phyloP scores from a whole-genome alignment of 768 basidiomycete genomes.

The Calocera viscosa region DNA sequence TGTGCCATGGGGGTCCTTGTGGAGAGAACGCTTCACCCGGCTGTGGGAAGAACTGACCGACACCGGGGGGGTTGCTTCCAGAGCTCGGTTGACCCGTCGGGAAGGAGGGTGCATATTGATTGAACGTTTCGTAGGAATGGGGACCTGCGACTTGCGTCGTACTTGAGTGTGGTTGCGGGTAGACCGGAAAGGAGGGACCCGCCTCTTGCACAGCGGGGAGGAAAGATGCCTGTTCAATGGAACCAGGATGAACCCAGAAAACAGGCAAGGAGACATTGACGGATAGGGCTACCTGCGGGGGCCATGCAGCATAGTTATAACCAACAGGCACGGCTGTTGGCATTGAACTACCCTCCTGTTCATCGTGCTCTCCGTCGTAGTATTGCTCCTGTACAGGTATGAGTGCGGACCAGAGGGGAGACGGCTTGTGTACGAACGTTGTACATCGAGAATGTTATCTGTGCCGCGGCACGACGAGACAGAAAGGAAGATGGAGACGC shows the following conservation, averaged over 20 bases:
- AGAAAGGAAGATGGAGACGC: neutral
- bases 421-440: neutral
- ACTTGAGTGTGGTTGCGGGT: neutral
- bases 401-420: neutral
- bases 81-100: neutral
- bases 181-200: neutral
- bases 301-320: slow-evolving; percentile 1
- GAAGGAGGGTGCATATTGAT: neutral
- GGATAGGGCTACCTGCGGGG: slow-evolving; percentile 7
- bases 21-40: neutral
- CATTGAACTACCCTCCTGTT: neutral
- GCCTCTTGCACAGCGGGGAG: neutral
- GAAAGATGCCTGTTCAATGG: slow-evolving; percentile 8
- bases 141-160: neutral
- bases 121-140: neutral
- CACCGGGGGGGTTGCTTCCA: neutral
- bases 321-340: neutral
- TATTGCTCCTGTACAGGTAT: neutral
- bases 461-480: neutral
- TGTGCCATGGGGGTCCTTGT: neutral
- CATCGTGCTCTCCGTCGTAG: neutral
- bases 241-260: slow-evolving; percentile 4
- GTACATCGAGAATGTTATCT: neutral
- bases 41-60: neutral
- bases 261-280: slow-evolving; percentile 7